Base-by-base conservation (phyloP, 2,329 filamentous ascomycete species). In the Fonsecaea multimorphosa region DNA sequence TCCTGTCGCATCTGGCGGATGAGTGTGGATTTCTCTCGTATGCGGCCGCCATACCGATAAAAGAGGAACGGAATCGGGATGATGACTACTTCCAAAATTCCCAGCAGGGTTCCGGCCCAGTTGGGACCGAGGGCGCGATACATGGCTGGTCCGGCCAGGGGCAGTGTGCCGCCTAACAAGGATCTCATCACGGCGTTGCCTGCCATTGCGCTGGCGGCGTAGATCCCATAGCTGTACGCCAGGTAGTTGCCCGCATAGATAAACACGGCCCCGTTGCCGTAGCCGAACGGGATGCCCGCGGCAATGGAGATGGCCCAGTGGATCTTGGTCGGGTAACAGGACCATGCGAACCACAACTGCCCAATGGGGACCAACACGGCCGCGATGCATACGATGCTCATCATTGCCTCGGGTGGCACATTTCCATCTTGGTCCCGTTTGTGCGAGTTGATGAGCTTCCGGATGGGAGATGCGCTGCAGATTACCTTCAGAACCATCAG, bases 331-430 rank as follows among this genome's bases (percentile, higher is more conserved):
- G 93, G 93, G 0, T 92, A 86, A 67, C 89, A 93, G 0, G 93
- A 96, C 92, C 92, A 97, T 0, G 91, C 87, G 74, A 97, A 97
- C 76, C 89, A 90, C 27, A 97, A 85, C 77, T 97, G 89, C 16
- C 93, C 93, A 2, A 91, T 76, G 0, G 92, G 90, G 0, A 91
- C 87, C 0, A 92, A 80, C 1, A 96, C 75, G 0, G 91, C 87
- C 2, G 90, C 91, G 29, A 96, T 86, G 71, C 89, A 91, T 73
- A 97, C 90, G 63, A 95, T 85, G 49, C 87, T 86, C 3, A 94
- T 91, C 70, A 91, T 92, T 0, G 92, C 89, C 78, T 97, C 93
- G 0, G 93, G 93, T 0, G 87, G 84, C 40, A 87, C 87, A 11
- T 91, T 91, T 0, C 92, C 96, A 57, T 84, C 84, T 0, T 91